These are phyloP conservation scores for Castanea mollissima DNA, from an alignment of 306 rosid species.

Conservation along the genomic window DNA sequence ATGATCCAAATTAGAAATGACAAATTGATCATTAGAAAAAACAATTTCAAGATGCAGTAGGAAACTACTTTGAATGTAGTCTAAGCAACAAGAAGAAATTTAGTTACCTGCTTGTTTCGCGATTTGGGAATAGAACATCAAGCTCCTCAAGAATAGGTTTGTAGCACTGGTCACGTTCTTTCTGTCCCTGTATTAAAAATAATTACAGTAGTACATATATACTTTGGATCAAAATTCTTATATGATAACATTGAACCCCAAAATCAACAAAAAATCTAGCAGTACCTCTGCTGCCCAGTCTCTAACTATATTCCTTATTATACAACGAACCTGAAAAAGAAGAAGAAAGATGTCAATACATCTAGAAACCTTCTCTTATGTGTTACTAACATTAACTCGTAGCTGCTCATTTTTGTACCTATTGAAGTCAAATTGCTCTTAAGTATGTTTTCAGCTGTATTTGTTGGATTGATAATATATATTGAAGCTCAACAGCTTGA, in stretches of 20 bases:
- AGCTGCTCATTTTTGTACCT: neutral
- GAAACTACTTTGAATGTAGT: neutral
- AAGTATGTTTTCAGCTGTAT: neutral
- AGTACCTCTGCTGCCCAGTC: slow-evolving; percentile 95
- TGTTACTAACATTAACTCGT: neutral
- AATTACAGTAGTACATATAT: slow-evolving; percentile 5
- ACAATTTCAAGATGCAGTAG: slow-evolving; percentile 20
- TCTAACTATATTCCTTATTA: slow-evolving; percentile 86
- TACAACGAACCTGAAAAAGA: slow-evolving; percentile 75
- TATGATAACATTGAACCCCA: slow-evolving; percentile 5
- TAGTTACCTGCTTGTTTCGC: slow-evolving; percentile 55
- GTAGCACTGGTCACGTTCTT: slow-evolving; percentile 96
- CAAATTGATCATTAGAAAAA: neutral
- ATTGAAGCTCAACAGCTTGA: neutral
- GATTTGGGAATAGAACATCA: slow-evolving; percentile 61
- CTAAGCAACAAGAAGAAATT: slow-evolving; percentile 7
- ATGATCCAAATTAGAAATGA: neutral
- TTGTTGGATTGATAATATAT: neutral
- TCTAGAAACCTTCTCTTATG: neutral
- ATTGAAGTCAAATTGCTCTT: neutral
- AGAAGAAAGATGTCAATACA: neutral
- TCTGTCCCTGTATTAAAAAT: slow-evolving; percentile 64
- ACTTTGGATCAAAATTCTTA: slow-evolving; percentile 1
- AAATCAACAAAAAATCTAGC: slow-evolving; percentile 7
- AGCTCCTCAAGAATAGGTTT: slow-evolving; percentile 92